phyloP scores from a whole-genome alignment of 2,329 filamentous ascomycete species.

The Periglandula ipomoeae region DNA sequence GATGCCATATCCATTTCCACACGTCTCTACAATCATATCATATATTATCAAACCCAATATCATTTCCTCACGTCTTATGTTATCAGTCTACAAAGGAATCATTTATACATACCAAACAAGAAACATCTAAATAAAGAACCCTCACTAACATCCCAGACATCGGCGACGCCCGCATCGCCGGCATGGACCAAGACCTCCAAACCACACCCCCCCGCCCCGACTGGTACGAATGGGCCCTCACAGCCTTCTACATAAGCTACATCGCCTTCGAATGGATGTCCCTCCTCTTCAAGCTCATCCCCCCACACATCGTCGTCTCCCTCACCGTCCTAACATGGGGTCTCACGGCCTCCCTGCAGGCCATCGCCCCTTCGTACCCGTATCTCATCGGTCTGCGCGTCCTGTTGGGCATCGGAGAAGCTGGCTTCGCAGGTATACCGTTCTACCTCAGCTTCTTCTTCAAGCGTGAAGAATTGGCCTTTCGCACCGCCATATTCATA shows the following conservation, averaged over 20 bases:
- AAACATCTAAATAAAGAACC: no score
- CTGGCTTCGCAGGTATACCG: conserved; percentile 55
- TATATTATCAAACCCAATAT: no score
- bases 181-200: conserved; percentile 53
- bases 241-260: conserved; percentile 54
- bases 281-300: conserved; percentile 49
- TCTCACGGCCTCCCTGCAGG: conserved; percentile 65
- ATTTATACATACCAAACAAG: no score
- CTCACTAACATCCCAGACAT: no score
- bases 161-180: conserved; percentile 54
- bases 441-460: conserved; percentile 59
- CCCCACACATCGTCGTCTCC: conserved; percentile 50
- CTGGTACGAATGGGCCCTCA: conserved; percentile 53
- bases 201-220: conserved; percentile 32
- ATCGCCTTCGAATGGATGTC: conserved; percentile 58
- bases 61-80: no score
- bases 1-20: no score
- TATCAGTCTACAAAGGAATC: no score
- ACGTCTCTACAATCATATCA: no score
- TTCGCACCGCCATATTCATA: conserved; percentile 78
- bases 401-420: conserved; percentile 54
- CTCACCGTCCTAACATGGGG: conserved; percentile 71
- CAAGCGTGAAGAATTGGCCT: conserved; percentile 63
- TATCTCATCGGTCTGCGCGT: conserved; percentile 45
- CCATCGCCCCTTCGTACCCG: conserved; percentile 53